A percentile compares a stretch with the other conserved stretches of the same genome.
These are phyloP conservation scores for Neofusicoccum sp. DNA, from an alignment of 2,329 filamentous ascomycete genomes.

Conservation along the genomic window DNA sequence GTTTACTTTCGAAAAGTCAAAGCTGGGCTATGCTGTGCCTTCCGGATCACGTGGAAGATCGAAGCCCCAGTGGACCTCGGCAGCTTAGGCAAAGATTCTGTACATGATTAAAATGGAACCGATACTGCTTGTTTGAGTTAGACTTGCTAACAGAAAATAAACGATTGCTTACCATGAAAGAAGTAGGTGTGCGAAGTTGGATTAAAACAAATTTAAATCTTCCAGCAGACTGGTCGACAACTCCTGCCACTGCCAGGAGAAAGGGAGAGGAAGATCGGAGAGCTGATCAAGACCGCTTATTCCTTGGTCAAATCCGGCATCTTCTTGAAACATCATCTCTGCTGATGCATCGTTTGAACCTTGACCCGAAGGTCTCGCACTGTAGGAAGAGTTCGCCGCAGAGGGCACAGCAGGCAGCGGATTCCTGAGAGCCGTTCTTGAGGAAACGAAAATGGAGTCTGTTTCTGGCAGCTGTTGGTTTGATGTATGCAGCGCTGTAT, in stretches of 20 bases:
- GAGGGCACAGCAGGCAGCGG: too few species aligned
- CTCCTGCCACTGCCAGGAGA: slow-evolving; percentile 9
- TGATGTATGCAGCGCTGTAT: neutral
- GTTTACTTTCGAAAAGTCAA: slow-evolving; percentile 17
- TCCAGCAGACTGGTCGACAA: neutral
- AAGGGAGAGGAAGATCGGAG: neutral
- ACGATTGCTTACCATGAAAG: too few species aligned
- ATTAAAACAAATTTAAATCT: neutral
- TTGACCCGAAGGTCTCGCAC: too few species aligned
- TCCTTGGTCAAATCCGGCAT: neutral
- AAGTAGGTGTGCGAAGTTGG: too few species aligned
- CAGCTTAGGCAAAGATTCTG: too few species aligned
- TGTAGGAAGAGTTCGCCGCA: too few species aligned
- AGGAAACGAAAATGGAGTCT: neutral
- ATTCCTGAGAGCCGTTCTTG: too few species aligned
- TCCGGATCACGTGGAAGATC: slow-evolving; percentile 17
- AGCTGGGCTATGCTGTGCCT: slow-evolving; percentile 11
- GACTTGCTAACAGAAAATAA: too few species aligned
- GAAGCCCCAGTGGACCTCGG: slow-evolving; percentile 9
- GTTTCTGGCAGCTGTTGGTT: neutral
- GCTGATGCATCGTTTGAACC: neutral
- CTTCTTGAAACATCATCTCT: neutral
- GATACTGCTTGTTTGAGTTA: too few species aligned
- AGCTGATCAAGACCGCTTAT: neutral
- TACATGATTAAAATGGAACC: too few species aligned